Evolutionary conservation across 2,329 filamentous ascomycete species (phyloP).

Genomic region (Emergomyces africanus): DNA sequence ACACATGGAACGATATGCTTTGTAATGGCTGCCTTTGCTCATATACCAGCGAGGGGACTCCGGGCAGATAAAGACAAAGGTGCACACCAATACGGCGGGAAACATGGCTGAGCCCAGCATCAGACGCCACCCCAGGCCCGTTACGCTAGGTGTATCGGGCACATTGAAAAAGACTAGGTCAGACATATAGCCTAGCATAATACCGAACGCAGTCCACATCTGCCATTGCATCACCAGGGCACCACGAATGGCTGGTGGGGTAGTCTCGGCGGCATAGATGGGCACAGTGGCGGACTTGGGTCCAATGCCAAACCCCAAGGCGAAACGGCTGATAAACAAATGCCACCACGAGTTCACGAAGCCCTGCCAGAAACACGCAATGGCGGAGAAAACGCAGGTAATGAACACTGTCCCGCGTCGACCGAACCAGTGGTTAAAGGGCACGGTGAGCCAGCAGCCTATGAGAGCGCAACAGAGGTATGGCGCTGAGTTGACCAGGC

Average conservation of each 20-base stretch:
- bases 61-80: constrained; percentile 51
- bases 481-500: constrained; percentile 46
- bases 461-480: constrained; percentile 53
- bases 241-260: constrained; percentile 55
- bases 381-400: constrained; percentile 56
- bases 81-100: constrained; percentile 45
- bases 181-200: constrained; percentile 45
- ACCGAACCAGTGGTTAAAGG: constrained; percentile 57
- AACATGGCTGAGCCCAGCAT: constrained; percentile 58
- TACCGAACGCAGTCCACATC: constrained; percentile 40
- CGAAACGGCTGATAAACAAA: constrained; percentile 56
- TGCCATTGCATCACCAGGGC: constrained; percentile 78
- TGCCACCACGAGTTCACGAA: constrained; percentile 61
- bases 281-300: constrained; percentile 63
- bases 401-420: constrained; percentile 65
- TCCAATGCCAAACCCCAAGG: constrained; percentile 67
- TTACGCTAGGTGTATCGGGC: constrained; percentile 38
- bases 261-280: constrained; percentile 63
- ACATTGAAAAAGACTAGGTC: constrained; percentile 50
- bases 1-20: constrained; percentile 32
- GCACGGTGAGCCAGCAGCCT: constrained; percentile 62
- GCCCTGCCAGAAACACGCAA: constrained; percentile 42
- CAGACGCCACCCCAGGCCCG: constrained; percentile 52
- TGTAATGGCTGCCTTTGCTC: constrained; percentile 29
- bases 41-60: constrained; percentile 39